Base-by-base conservation (phyloP, 108 stramenopile genomes). In the Nannochloropsis oceanica region DNA sequence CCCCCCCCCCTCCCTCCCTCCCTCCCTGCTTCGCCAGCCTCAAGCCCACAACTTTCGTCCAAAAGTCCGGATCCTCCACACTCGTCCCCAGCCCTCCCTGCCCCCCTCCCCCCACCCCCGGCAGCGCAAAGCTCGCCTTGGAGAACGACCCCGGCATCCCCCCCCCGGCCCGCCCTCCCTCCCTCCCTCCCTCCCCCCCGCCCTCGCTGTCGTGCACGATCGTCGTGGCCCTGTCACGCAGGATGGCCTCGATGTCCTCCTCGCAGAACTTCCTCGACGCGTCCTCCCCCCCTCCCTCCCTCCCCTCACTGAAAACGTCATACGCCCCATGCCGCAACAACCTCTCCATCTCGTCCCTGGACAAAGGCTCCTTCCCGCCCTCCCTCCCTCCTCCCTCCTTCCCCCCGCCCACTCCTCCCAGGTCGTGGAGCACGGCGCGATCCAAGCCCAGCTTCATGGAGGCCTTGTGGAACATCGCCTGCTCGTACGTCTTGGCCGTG, bases 1-100 rank as follows among this genome's bases (percentile, higher is more conserved):
- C 46, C 18, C 46, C 46, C 46, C 46, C 18, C 46, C 14, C 18
- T 50, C 46, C 46, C 13, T 13, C 46, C 46, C 18, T 13, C 18
- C 18, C 18, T 50, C 46, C 46, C 46, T 50, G 46, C 46, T 50
- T 50, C 46, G 43, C 26, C 42, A 43, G 26, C 25, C 18, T 11
- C 80, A 50, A 26, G 25, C 90, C 90, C 8, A 91, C 88, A 14
- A 91, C 90, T 83, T 93, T 92, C 27, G 91, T 89, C 98, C 98
- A 99, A 89, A 98, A 99, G 24, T 95, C 93, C 11, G 96, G 96
- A 87, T 99, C 98, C 79, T 96, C 94, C 20, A 96, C 91, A 79
- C 46, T 93, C 93, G 43, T 94, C 85, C 44, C 95, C 95, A 34
- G 88, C 90, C 20, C 81, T 89, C 92, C 46, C 18, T 50, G 14